Base-by-base conservation (phyloP, 495 filamentous ascomycete genomes). In the Penicillium longicatenatum region DNA sequence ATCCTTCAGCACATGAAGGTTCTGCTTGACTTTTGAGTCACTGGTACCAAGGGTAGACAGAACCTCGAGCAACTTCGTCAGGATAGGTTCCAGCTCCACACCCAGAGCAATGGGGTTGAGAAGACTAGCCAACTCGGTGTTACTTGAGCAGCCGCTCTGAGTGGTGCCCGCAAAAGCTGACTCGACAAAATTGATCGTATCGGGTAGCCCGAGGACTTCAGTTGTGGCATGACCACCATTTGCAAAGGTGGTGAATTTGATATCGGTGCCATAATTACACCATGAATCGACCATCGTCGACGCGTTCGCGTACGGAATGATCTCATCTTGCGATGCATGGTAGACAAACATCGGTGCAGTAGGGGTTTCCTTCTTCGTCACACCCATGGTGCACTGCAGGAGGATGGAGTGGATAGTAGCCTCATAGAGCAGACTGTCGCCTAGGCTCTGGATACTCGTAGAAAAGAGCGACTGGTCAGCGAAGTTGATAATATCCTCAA, bases 291-390 rank as follows among this genome's bases (percentile, higher is more conserved):
- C 68, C 60, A 73, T 54, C 0, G 53, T 24, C 1, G 54, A 46
- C 1, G 68, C 64, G n/a, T 71, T 59, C 1, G 43, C 17, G 21
- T 71, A 72, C 0, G 71, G 72, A 22, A 73, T 75, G 46, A 71
- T 54, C 41, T 71, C 69, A 41, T 75, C 72, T 4, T 70, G 45
- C 7, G 62, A 57, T 9, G 65, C 67, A 47, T 75, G 71, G 42
- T 75, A 75, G 2, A 74, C 54, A 42, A 74, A 71, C 8, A 72
- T 58, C 4, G 72, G 72, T 1, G 65, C 70, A 0, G 65, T 68
- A 4, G 71, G 70, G 0, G 66, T 70, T 44, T 74, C 70, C 1
- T 51, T 46, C 31, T 56, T 30, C 6, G 69, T 60, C 6, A 51
- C 59, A 14, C 61, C 71, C 54, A 74, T 61, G 20, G 31, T 60